phyloP scores from a whole-genome alignment of 768 basidiomycete genomes.

The Austroboletus festivus region DNA sequence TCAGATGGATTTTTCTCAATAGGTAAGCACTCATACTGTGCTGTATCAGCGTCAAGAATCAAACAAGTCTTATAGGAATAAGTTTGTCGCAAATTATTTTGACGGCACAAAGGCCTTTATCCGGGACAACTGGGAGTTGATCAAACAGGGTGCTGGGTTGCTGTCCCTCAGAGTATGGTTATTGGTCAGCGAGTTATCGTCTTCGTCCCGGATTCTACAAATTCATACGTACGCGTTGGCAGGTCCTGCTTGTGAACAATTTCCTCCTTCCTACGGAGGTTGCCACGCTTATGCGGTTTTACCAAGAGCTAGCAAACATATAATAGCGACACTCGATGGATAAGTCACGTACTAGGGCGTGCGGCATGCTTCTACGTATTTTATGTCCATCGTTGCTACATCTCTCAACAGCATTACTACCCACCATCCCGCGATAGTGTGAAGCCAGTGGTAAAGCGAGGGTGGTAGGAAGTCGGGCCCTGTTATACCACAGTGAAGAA shows the following conservation, averaged over 20 bases:
- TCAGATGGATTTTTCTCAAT: constrained; percentile 66
- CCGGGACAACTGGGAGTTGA: constrained; percentile 60
- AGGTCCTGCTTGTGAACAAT: constrained; percentile 55
- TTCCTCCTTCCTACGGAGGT: constrained; percentile 53
- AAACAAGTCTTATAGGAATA: constrained; percentile 35
- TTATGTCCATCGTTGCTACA: neutral
- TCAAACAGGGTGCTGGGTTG: constrained; percentile 68
- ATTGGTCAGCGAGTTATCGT: constrained; percentile 39
- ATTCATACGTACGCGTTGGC: neutral
- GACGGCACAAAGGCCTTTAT: constrained; percentile 55
- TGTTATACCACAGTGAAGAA: no score
- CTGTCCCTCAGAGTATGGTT: constrained; percentile 60
- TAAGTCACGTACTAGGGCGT: neutral
- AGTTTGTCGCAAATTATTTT: constrained; percentile 54
- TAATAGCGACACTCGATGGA: constrained; percentile 33
- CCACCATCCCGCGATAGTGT: no score
- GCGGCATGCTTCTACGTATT: neutral
- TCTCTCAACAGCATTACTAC: no score
- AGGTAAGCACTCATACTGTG: constrained; percentile 36
- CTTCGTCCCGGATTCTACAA: neutral
- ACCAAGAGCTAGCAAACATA: constrained; percentile 50
- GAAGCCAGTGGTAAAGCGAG: no score
- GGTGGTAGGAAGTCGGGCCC: no score
- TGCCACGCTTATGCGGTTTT: constrained; percentile 47
- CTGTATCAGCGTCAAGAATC: neutral